These are phyloP conservation scores for Cytospora chrysosperma DNA, from an alignment of 2,329 filamentous ascomycete species.

Conservation along the genomic window DNA sequence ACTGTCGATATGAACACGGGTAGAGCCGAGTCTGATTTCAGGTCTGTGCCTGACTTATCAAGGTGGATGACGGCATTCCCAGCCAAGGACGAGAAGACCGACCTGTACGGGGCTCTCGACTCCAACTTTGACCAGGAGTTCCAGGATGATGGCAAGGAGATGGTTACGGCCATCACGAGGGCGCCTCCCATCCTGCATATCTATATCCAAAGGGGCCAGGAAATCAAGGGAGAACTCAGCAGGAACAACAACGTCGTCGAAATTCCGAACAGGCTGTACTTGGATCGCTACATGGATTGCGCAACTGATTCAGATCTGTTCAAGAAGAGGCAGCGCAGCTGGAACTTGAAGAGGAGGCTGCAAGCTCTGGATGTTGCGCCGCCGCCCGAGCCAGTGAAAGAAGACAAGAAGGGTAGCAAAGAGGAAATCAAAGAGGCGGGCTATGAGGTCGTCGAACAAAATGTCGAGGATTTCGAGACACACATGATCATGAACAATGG, in stretches of 20 bases:
- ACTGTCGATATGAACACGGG: conserved; percentile 45
- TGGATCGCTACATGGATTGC: conserved; percentile 84
- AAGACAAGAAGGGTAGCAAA: background rate
- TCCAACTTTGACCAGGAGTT: conserved; percentile 80
- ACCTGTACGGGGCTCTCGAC: conserved; percentile 84
- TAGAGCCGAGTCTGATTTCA: conserved; percentile 43
- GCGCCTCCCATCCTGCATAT: conserved; percentile 86
- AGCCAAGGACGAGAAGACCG: conserved; percentile 44
- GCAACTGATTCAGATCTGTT: conserved; percentile 60
- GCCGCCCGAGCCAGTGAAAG: background rate
- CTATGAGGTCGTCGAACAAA: conserved; percentile 18
- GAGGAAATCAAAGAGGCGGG: conserved; percentile 11
- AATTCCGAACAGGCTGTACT: conserved; percentile 77
- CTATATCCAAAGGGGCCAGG: conserved; percentile 80
- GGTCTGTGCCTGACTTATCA: conserved; percentile 53
- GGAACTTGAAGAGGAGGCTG: conserved; percentile 70
- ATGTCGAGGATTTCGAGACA: conserved; percentile 14
- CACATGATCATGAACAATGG: conserved; percentile 12
- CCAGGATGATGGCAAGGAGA: conserved; percentile 64
- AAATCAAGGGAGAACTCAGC: conserved; percentile 50
- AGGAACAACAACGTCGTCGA: conserved; percentile 78
- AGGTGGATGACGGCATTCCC: conserved; percentile 62
- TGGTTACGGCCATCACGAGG: conserved; percentile 70
- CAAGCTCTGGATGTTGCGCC: conserved; percentile 45
- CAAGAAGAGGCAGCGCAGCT: conserved; percentile 64